Evolutionary conservation across 78 protist genomes (phyloP).

Genomic region (Blattamonas nauphoetae): DNA sequence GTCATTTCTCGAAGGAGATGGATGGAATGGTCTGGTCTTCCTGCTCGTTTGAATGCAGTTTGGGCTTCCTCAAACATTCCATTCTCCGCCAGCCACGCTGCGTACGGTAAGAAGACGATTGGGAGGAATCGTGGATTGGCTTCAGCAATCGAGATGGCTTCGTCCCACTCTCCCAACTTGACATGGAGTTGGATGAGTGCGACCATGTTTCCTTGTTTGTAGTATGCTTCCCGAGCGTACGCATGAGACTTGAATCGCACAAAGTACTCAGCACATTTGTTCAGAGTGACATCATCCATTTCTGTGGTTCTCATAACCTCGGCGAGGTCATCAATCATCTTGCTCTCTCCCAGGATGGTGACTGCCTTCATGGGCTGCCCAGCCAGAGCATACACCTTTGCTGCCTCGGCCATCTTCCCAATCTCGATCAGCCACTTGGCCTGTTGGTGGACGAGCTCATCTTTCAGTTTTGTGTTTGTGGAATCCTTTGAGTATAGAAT

Average conservation of each 20-base stretch:
- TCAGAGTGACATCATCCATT: background rate
- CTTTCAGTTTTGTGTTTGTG: slow-evolving; percentile 1
- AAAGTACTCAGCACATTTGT: slow-evolving; percentile 16
- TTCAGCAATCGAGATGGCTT: slow-evolving; percentile 33
- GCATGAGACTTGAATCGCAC: background rate
- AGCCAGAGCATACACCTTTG: slow-evolving; percentile 21
- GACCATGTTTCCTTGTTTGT: slow-evolving; percentile 26
- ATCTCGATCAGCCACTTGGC: slow-evolving; percentile 41
- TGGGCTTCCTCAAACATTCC: slow-evolving; percentile 62
- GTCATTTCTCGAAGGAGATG: slow-evolving; percentile 37
- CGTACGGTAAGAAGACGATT: slow-evolving; percentile 47
- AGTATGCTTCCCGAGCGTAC: slow-evolving; percentile 33
- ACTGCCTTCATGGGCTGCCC: slow-evolving; percentile 27
- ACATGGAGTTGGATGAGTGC: slow-evolving; percentile 36
- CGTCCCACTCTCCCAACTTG: slow-evolving; percentile 40
- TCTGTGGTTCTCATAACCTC: background rate
- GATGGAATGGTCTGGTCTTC: slow-evolving; percentile 24
- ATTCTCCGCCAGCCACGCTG: slow-evolving; percentile 39
- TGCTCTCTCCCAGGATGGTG: slow-evolving; percentile 12
- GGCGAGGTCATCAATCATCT: background rate
- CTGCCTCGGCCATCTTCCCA: slow-evolving; percentile 27
- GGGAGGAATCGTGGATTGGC: slow-evolving; percentile 7
- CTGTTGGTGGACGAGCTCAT: slow-evolving; percentile 26
- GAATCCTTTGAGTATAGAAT: background rate
- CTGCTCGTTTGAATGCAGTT: slow-evolving; percentile 36